Base-by-base conservation (phyloP, 768 basidiomycete species). In the Mycena kentingensis region DNA sequence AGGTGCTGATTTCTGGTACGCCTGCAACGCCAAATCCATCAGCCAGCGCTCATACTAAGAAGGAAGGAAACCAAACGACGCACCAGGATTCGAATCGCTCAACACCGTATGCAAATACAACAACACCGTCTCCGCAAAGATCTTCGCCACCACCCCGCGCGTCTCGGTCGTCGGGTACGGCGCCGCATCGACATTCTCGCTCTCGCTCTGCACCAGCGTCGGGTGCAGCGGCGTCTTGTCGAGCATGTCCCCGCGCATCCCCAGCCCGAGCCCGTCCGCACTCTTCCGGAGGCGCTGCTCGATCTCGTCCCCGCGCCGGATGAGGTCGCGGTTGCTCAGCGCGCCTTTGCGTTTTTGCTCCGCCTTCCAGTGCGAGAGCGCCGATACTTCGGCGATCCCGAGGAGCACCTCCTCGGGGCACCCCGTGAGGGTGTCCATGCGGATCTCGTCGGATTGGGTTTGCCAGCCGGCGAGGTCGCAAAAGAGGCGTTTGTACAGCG, bases 341-440 rank as follows among this genome's bases (percentile, higher is more conserved):
- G 80, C 78, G 37, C 84, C 84, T 51, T 83, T 83, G 46, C 76
- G 79, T 50, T 77, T 72, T 64, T 90, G 83, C 43, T 76, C 73
- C 21, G 73, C 67, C 67, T 90, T 91, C 90, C 90, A 92, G 59
- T 83, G 78, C 4, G 86, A 81, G 26, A 93, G 78, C 6, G 78
- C 75, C n/a, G 85, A 83, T 19, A 81, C 77, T 63, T 92, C 88
- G 21, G 84, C 88, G 54, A 92, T 79, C 31, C 83, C 87, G 54
- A 91, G 78, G 65, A 92, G 69, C 8, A 82, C 85, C 60, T 87
- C 87, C 61, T 93, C 87, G 2, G 90, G 84, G 72, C 89, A 91
- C 25, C 90, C 90, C 21, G 81, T 85, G 54, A 91, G 68, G 39
- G 71, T 67, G 57, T 88, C 87, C 79, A 91, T 84, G 43, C 78